Base-by-base conservation (phyloP, 208 protist genomes). In the Crithidia thermophila region DNA sequence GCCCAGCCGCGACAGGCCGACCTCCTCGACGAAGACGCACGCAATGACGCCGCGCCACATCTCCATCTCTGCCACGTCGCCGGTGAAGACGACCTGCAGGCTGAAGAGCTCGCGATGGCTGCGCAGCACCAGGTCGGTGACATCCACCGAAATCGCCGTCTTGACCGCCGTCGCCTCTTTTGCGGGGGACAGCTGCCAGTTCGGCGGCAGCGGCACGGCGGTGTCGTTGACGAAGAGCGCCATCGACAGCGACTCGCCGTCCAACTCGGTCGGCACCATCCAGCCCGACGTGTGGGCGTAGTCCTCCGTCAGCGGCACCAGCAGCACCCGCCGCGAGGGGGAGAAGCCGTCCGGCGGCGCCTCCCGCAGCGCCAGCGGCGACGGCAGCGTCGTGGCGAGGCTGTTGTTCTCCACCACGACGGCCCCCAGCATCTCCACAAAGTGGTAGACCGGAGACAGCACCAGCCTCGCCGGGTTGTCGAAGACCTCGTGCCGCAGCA, bases 1-100 rank as follows among this genome's bases (percentile, higher is more conserved):
- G 8, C 56, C 73, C 3, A 94, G 46, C 16, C 57, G 39, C 16
- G 64, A 51, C 8, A 93, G 57, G 8, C 46, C 61, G 18, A 82
- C 37, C 21, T 76, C 64, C 21, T 95, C 83, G 27, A 82, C 90
- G 42, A 89, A 81, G 18, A 95, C 70, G 31, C 77, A 85, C n/a
- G 77, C 85, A 34, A 95, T 76, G 8, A 91, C 40, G 45, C 85
- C 87, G 11, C 71, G 65, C 87, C 90, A 95, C 60, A 93, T 73
- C 39, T 82, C 67, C 40, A 70, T 75, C 36, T 92, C 87, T 0
- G 56, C 67, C 21, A 77, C 72, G 7, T 73, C 47, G 21, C 69
- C 75, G 8, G 82, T 79, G 55, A 94, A 94, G 66, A 53, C 49
- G 25, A 90, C 81, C 20, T 70, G 56, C 9, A 94, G 57, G 6